phyloP scores from a whole-genome alignment of 2,329 filamentous ascomycete genomes.

The Microsporum audouinii region DNA sequence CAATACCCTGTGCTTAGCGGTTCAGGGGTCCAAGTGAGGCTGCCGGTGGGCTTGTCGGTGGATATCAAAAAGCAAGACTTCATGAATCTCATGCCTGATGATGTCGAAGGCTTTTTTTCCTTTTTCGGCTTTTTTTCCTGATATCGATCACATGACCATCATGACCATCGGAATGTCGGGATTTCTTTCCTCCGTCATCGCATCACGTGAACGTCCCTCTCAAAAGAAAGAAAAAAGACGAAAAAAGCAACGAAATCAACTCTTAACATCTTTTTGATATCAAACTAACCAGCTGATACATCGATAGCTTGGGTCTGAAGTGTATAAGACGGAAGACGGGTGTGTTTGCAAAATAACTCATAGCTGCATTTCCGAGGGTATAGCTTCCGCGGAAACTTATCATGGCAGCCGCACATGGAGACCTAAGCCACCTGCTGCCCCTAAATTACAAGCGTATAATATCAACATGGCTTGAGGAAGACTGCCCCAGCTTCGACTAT shows the following conservation, averaged over 20 bases:
- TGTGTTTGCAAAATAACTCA: too few relatives aligned
- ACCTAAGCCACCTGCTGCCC: slow-evolving; percentile 64
- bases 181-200: not conserved
- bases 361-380: not conserved
- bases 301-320: too few relatives aligned
- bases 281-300: too few relatives aligned
- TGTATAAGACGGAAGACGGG: too few relatives aligned
- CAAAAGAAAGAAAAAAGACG: not conserved
- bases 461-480: slow-evolving; percentile 80
- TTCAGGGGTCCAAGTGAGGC: too few relatives aligned
- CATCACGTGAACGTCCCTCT: not conserved
- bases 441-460: slow-evolving; percentile 73
- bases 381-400: not conserved
- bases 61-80: not conserved
- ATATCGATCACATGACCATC: not conserved
- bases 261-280: not conserved
- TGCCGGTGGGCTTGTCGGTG: not conserved
- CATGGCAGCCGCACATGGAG: slow-evolving; percentile 48
- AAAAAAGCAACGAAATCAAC: not conserved
- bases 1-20: not conserved
- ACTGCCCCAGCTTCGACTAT: slow-evolving; percentile 93
- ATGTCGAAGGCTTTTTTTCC: not conserved
- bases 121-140: not conserved
- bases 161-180: not conserved
- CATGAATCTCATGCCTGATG: not conserved